phyloP scores from a whole-genome alignment of 2,329 filamentous ascomycete genomes.

The Helotiales sp. region DNA sequence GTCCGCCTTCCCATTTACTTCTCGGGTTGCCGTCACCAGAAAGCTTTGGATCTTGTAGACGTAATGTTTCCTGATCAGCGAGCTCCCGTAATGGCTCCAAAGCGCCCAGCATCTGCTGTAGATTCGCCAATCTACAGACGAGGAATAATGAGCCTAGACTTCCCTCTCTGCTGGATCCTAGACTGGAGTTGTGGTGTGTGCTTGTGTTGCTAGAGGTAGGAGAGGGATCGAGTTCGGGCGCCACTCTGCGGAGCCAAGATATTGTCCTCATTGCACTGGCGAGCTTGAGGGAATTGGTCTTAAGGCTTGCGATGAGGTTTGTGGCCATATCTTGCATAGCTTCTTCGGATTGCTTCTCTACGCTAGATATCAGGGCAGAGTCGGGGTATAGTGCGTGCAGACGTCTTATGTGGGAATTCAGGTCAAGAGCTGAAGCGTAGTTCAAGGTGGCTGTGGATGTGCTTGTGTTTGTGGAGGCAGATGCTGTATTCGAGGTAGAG shows the following conservation, averaged over 20 bases:
- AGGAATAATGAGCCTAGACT: slow-evolving; percentile 82
- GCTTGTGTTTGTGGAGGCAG: slow-evolving; percentile 41
- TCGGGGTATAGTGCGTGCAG: slow-evolving; percentile 80
- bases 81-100: slow-evolving; percentile 83
- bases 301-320: slow-evolving; percentile 77
- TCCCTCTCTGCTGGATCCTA: slow-evolving; percentile 52
- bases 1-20: slow-evolving; percentile 64
- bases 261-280: slow-evolving; percentile 88
- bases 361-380: slow-evolving; percentile 71
- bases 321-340: slow-evolving; percentile 88
- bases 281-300: slow-evolving; percentile 78
- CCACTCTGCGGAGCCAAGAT: slow-evolving; percentile 84
- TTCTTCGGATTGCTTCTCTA: slow-evolving; percentile 75
- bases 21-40: slow-evolving; percentile 21
- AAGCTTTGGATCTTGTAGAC: slow-evolving; percentile 35
- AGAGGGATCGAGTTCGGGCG: slow-evolving; percentile 70
- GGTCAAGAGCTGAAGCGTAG: slow-evolving; percentile 85
- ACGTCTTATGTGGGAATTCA: slow-evolving; percentile 90
- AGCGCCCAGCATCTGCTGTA: slow-evolving; percentile 78
- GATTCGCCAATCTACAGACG: slow-evolving; percentile 77
- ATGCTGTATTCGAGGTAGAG: slow-evolving; percentile 45
- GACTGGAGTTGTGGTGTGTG: slow-evolving; percentile 18
- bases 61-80: slow-evolving; percentile 77
- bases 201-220: slow-evolving; percentile 13
- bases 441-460: slow-evolving; percentile 56